A percentile compares a stretch with the other conserved stretches of the same genome.
phyloP scores from a whole-genome alignment of 139 green algal genomes.

The Picochlorum sp. region DNA sequence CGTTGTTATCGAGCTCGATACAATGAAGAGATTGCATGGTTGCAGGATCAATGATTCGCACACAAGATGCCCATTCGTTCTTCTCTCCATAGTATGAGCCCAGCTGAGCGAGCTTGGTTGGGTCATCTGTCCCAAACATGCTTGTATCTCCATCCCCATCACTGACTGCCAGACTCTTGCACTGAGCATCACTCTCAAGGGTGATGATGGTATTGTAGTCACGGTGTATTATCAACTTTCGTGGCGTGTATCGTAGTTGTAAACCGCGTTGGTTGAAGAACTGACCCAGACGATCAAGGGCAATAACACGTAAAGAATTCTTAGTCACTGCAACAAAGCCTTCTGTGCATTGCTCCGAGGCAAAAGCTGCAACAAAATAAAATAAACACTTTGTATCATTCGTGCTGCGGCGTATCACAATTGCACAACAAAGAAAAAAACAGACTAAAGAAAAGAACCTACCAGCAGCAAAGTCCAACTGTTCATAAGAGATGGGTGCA shows the following conservation, averaged over 20 bases:
- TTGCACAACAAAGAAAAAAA: no score
- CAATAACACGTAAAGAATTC: constrained; percentile 76
- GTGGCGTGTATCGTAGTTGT: constrained; percentile 89
- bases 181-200: constrained; percentile 67
- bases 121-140: background rate
- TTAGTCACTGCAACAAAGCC: constrained; percentile 86
- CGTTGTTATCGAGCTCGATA: constrained; percentile 77
- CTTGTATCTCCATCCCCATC: background rate
- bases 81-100: constrained; percentile 51
- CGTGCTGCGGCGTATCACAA: background rate
- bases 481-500: constrained; percentile 82
- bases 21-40: constrained; percentile 24
- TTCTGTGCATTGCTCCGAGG: constrained; percentile 88
- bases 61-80: constrained; percentile 82
- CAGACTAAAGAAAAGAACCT: no score
- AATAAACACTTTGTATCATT: background rate
- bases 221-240: constrained; percentile 74
- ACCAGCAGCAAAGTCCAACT: constrained; percentile 62
- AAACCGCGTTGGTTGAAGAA: constrained; percentile 74
- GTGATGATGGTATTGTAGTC: constrained; percentile 49
- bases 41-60: constrained; percentile 75
- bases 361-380: constrained; percentile 75
- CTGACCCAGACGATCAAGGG: constrained; percentile 84
- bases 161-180: constrained; percentile 48
- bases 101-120: constrained; percentile 12